These are phyloP conservation scores for Torulaspora gathmanii DNA, from an alignment of 805 yeast species.

Conservation along the genomic window DNA sequence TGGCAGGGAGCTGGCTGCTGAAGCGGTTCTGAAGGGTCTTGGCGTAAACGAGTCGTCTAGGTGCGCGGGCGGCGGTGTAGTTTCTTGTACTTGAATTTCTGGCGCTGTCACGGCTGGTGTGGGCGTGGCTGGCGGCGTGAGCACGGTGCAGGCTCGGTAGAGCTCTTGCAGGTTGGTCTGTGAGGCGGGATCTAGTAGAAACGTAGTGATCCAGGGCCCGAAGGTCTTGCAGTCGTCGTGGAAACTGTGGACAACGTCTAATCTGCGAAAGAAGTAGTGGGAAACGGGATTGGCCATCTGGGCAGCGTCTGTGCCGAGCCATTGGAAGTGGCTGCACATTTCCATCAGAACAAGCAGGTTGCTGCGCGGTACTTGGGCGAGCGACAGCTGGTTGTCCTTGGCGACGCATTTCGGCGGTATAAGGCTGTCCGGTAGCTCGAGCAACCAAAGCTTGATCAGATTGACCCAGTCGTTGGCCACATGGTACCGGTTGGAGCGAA, in stretches of 20 bases:
- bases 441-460: conserved; percentile 49
- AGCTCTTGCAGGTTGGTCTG: not conserved
- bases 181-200: not conserved
- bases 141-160: not conserved
- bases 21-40: conserved; percentile 23
- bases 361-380: conserved; percentile 7
- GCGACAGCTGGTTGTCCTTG: conserved; percentile 2
- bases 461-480: conserved; percentile 29
- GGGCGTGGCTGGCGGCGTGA: not conserved
- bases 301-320: not conserved
- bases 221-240: not conserved
- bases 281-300: conserved; percentile 8
- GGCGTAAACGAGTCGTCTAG: conserved; percentile 19
- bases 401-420: conserved; percentile 14
- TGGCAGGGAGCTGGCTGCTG: conserved; percentile 10
- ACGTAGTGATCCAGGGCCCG: conserved; percentile 2
- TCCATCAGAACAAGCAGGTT: conserved; percentile 7
- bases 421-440: conserved; percentile 58
- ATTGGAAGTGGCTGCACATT: conserved; percentile 6
- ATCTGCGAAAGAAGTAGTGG: conserved; percentile 14
- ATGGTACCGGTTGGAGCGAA: conserved; percentile 1
- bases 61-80: conserved; percentile 1
- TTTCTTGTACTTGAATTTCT: not conserved
- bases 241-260: not conserved
- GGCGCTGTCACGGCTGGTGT: not conserved